Evolutionary conservation across 2,329 filamentous ascomycete species (phyloP).

Genomic region (Leptodontidium sp.): DNA sequence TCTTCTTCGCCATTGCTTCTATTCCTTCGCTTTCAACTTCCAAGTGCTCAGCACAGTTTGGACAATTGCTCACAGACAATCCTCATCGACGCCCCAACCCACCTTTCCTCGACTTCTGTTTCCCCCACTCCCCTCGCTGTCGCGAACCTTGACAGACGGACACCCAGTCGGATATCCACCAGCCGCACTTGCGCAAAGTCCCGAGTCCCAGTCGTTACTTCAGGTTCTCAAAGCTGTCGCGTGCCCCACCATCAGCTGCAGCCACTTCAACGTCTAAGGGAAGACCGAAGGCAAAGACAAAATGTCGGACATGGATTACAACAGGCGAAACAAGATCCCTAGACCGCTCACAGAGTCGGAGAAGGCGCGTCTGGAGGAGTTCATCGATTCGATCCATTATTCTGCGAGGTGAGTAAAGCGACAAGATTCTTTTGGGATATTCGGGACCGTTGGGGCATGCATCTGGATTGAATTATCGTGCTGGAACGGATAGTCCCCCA

Average conservation of each 20-base stretch:
- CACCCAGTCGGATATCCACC: neutral
- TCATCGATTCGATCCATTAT: constrained; percentile 93
- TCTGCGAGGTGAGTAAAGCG: constrained; percentile 76
- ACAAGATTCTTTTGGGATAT: neutral
- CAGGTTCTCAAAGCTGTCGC: constrained; percentile 13
- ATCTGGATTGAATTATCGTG: neutral
- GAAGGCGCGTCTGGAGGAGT: constrained; percentile 86
- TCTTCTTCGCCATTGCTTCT: constrained; percentile 10
- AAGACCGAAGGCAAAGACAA: constrained; percentile 10
- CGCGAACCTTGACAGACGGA: neutral
- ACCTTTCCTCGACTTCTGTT: neutral
- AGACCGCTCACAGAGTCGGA: constrained; percentile 83
- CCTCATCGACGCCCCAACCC: neutral
- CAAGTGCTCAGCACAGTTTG: constrained; percentile 1
- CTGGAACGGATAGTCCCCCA: neutral
- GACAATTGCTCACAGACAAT: neutral
- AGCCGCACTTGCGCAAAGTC: neutral
- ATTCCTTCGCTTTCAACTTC: constrained; percentile 7
- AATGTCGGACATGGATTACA: constrained; percentile 63
- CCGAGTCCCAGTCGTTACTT: neutral
- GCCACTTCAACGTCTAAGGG: constrained; percentile 1
- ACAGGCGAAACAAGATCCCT: constrained; percentile 86
- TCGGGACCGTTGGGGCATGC: neutral
- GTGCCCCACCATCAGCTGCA: constrained; percentile 32
- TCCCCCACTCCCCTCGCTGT: neutral